These are phyloP conservation scores for Sanghuangporus baumii DNA, from an alignment of 1,284 basidiomycete genomes.

Conservation along the genomic window DNA sequence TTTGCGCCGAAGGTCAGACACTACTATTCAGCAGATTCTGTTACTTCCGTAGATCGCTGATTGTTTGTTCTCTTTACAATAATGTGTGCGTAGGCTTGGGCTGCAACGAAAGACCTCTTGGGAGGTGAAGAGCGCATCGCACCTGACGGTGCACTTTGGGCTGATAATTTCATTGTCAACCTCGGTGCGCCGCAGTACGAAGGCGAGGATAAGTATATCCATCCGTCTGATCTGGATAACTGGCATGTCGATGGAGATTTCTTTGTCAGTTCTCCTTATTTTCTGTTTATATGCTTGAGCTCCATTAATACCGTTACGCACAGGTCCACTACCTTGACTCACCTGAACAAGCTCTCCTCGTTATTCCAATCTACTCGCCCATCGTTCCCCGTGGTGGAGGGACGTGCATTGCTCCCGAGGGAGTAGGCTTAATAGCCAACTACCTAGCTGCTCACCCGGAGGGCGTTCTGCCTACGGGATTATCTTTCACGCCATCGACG, in stretches of 20 bases:
- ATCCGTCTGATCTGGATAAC: conserved; percentile 44
- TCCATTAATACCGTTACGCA: neutral
- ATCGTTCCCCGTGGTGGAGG: conserved; percentile 48
- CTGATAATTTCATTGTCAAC: conserved; percentile 57
- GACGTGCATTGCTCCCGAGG: conserved; percentile 52
- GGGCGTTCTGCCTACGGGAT: conserved; percentile 42
- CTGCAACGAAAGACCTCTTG: conserved; percentile 50
- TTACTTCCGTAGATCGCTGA: neutral
- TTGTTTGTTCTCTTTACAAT: neutral
- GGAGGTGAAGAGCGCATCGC: conserved; percentile 54
- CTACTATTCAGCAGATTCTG: neutral
- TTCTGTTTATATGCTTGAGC: neutral
- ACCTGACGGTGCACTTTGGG: conserved; percentile 41
- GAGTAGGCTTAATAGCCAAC: conserved; percentile 43
- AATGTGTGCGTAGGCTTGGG: conserved; percentile 41
- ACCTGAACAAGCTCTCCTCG: conserved; percentile 54
- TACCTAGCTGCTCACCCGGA: conserved; percentile 52
- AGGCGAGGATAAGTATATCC: conserved; percentile 26
- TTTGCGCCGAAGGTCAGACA: conserved; percentile 48
- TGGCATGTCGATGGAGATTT: conserved; percentile 67
- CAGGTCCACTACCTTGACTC: conserved; percentile 57
- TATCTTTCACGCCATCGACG: conserved; percentile 42
- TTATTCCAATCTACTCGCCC: conserved; percentile 52
- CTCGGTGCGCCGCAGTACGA: conserved; percentile 42
- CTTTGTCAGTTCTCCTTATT: conserved; percentile 33